These are phyloP conservation scores for Phytopythium montanum DNA, from an alignment of 352 stramenopile species.

Conservation along the genomic window DNA sequence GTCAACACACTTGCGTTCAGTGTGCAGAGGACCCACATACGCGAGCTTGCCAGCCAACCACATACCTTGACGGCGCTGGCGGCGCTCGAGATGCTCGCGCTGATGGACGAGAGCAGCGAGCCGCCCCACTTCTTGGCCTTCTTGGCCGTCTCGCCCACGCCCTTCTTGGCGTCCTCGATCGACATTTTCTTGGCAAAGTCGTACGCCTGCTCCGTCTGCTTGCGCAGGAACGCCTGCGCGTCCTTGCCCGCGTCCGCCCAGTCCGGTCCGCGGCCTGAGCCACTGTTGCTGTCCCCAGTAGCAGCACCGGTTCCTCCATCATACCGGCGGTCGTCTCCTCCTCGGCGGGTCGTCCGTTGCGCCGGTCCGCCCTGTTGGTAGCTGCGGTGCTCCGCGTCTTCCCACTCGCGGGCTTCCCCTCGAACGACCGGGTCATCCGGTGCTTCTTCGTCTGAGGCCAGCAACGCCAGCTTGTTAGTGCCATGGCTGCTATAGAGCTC, in stretches of 20 bases:
- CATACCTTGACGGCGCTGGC: conserved; percentile 52
- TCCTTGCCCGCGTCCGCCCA: conserved; percentile 43
- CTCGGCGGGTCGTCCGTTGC: background rate
- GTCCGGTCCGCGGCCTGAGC: conserved; percentile 15
- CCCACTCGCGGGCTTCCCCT: conserved; percentile 10
- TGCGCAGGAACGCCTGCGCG: conserved; percentile 63
- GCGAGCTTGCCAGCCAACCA: background rate
- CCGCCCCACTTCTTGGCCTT: conserved; percentile 87
- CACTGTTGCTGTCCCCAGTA: background rate
- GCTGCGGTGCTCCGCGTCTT: conserved; percentile 20
- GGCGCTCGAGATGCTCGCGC: conserved; percentile 66
- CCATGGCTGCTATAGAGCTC: conserved; percentile 1
- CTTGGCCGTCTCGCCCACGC: conserved; percentile 77
- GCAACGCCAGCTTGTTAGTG: background rate
- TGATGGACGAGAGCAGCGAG: conserved; percentile 76
- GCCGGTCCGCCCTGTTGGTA: conserved; percentile 19
- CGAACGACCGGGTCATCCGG: conserved; percentile 11
- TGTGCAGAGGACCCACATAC: background rate
- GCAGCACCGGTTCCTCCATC: conserved; percentile 17
- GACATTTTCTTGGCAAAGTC: conserved; percentile 89
- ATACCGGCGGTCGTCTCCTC: conserved; percentile 22
- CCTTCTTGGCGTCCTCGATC: conserved; percentile 83
- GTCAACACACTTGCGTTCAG: background rate
- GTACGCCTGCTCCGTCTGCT: conserved; percentile 83
- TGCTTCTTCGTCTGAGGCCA: conserved; percentile 29